Evolutionary conservation across 306 rosid species (phyloP).

Genomic region (Amphicarpaea edgeworthii): DNA sequence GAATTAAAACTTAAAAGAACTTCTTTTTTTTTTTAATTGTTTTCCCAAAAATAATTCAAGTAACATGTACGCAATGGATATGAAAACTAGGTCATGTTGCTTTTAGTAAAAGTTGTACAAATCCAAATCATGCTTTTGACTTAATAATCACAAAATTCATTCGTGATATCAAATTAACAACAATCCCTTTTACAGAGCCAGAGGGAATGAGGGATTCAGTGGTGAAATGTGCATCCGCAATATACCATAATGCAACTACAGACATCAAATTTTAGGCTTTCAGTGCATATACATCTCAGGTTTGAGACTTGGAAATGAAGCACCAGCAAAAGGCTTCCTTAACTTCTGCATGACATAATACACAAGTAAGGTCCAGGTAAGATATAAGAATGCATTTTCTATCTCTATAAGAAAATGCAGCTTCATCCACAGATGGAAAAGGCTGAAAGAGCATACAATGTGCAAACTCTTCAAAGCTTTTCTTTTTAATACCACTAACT

Average conservation of each 20-base stretch:
- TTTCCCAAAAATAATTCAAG: background rate
- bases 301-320: constrained; percentile 24
- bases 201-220: background rate
- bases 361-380: constrained; percentile 1
- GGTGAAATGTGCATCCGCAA: constrained; percentile 9
- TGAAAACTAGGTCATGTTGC: background rate
- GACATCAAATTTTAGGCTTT: constrained; percentile 27
- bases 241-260: constrained; percentile 9
- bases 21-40: background rate
- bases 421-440: constrained; percentile 27
- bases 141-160: background rate
- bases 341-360: constrained; percentile 11
- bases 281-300: background rate
- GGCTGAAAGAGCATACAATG: background rate
- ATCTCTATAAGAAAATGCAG: background rate
- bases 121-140: no score
- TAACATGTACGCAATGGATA: background rate
- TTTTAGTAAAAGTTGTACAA: background rate
- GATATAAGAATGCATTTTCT: constrained; percentile 14
- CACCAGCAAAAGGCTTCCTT: constrained; percentile 25
- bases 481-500: background rate
- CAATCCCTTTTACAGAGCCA: background rate
- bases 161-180: background rate
- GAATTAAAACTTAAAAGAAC: background rate
- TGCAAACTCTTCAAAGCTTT: constrained; percentile 8